A percentile compares a stretch with the other conserved stretches of the same genome.
Conservation (phyloP, 371 early-diverging fungal species). For the Rozella allomycis region DNA sequence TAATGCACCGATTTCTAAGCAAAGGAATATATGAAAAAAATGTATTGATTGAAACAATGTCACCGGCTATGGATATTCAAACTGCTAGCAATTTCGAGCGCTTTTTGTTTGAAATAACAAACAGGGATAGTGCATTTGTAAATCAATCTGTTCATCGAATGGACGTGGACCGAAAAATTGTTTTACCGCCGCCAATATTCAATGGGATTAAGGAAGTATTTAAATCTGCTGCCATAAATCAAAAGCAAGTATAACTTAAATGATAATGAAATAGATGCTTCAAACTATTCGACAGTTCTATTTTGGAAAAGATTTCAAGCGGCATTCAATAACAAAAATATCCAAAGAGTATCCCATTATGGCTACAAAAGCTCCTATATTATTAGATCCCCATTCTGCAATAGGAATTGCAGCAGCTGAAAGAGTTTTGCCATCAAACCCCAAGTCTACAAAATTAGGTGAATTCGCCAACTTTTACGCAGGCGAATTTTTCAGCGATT, state of each 20-base stretch:
- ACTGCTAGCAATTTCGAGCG: constrained; percentile 92
- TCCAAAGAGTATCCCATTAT: constrained; percentile 44
- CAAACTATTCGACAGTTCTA: background rate
- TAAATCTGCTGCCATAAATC: background rate
- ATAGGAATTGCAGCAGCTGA: constrained; percentile 78
- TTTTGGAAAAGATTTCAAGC: constrained; percentile 23
- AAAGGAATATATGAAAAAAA: constrained; percentile 48
- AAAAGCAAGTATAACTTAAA: constrained; percentile 2
- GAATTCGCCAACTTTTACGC: too few relatives aligned
- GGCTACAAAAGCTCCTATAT: constrained; percentile 21
- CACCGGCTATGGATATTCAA: constrained; percentile 94
- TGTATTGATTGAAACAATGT: constrained; percentile 33
- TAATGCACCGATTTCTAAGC: constrained; percentile 75
- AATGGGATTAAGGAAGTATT: too few relatives aligned
- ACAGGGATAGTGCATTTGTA: constrained; percentile 17
- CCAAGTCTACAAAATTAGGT: too few relatives aligned
- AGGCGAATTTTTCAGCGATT: too few relatives aligned
- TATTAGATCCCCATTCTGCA: constrained; percentile 88
- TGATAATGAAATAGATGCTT: background rate
- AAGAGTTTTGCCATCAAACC: constrained; percentile 2
- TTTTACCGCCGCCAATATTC: too few relatives aligned
- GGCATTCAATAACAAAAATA: constrained; percentile 49
- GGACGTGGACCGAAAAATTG: too few relatives aligned
- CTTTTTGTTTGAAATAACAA: constrained; percentile 64
- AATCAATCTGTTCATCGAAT: too few relatives aligned